These are phyloP conservation scores for Hibiscus mutabilis DNA, from an alignment of 345 rosid genomes.

Conservation along the genomic window DNA sequence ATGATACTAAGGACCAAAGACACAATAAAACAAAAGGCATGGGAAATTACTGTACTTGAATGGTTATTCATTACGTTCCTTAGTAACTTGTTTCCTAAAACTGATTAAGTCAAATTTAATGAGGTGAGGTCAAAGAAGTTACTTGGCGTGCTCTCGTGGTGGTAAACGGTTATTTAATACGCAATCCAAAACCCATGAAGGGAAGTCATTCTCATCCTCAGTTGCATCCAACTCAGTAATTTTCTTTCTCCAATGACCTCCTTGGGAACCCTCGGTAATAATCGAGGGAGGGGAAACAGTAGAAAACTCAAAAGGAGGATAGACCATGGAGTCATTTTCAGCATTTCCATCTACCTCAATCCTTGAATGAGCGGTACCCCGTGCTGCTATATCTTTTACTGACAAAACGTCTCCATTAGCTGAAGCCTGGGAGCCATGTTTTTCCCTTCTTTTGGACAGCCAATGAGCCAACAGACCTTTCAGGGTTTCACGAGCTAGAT, in stretches of 20 bases:
- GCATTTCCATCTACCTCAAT: conserved; percentile 58
- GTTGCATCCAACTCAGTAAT: conserved; percentile 79
- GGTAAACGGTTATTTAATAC: conserved; percentile 84
- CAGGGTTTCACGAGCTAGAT: conserved; percentile 93
- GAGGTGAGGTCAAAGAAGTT: conserved; percentile 19
- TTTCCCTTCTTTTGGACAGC: conserved; percentile 78
- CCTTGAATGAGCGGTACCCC: conserved; percentile 55
- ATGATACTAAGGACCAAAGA: background rate
- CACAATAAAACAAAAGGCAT: background rate
- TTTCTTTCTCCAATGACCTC: conserved; percentile 98
- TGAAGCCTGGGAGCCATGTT: conserved; percentile 55
- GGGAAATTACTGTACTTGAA: background rate
- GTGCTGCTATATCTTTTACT: conserved; percentile 53
- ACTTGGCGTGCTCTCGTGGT: conserved; percentile 92
- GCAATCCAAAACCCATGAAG: conserved; percentile 94
- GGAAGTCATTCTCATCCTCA: conserved; percentile 94
- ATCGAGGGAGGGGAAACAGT: conserved; percentile 79
- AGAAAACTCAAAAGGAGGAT: conserved; percentile 91
- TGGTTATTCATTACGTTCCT: background rate
- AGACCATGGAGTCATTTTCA: conserved; percentile 72
- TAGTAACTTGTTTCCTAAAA: background rate
- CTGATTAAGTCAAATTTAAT: conserved; percentile 6
- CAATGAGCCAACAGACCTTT: conserved; percentile 92
- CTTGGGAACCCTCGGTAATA: conserved; percentile 94
- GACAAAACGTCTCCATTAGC: conserved; percentile 64